These are phyloP conservation scores for Beauveria bassiana DNA, from an alignment of 2,329 filamentous ascomycete genomes.

Conservation along the genomic window DNA sequence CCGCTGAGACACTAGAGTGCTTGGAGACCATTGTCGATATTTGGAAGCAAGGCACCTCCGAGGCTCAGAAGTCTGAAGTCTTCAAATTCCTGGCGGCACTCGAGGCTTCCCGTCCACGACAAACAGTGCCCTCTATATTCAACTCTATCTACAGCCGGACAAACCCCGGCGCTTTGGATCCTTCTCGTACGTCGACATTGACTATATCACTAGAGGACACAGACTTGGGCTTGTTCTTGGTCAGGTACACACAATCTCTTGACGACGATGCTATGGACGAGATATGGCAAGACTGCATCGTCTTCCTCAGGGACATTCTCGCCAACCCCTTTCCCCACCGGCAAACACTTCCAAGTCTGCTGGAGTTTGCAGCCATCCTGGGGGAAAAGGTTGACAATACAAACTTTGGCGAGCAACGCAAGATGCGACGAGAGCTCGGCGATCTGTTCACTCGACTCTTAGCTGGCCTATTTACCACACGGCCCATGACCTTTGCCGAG, in stretches of 20 bases:
- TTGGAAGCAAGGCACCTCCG: constrained; percentile 55
- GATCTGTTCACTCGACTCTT: constrained; percentile 84
- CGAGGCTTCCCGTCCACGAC: constrained; percentile 82
- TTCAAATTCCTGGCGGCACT: constrained; percentile 85
- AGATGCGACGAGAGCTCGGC: constrained; percentile 83
- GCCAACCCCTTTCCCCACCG: constrained; percentile 92
- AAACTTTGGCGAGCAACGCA: constrained; percentile 88
- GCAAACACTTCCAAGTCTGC: constrained; percentile 74
- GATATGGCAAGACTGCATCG: constrained; percentile 91
- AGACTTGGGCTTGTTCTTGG: constrained; percentile 80
- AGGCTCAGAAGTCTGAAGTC: constrained; percentile 52
- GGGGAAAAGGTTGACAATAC: constrained; percentile 97
- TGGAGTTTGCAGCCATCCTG: constrained; percentile 83
- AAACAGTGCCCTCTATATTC: constrained; percentile 88
- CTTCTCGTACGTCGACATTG: constrained; percentile 74
- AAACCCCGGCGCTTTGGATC: constrained; percentile 72
- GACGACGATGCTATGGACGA: constrained; percentile 98
- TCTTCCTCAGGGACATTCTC: constrained; percentile 82
- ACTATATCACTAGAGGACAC: constrained; percentile 77
- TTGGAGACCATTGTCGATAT: constrained; percentile 83
- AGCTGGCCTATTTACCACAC: constrained; percentile 88
- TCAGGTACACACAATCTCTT: constrained; percentile 80
- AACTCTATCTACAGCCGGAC: constrained; percentile 94
- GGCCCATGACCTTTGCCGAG: constrained; percentile 66
- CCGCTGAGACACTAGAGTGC: constrained; percentile 86